Evolutionary conservation across 2,329 filamentous ascomycete genomes (phyloP).

Genomic region (Colletotrichum spaethianum): DNA sequence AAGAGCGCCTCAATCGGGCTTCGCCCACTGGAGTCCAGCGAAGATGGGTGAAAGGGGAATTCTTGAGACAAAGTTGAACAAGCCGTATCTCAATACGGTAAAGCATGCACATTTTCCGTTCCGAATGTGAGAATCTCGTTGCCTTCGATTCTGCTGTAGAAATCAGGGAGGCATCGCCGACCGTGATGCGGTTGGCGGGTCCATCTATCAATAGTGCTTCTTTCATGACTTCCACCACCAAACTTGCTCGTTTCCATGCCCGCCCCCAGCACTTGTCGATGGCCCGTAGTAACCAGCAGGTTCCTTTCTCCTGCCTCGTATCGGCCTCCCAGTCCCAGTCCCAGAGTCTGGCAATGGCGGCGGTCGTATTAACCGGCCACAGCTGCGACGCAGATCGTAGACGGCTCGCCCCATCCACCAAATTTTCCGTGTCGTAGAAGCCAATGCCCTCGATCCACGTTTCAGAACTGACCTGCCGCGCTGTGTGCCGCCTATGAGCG

Average conservation of each 20-base stretch:
- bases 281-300: slow-evolving; percentile 23
- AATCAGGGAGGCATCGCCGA: slow-evolving; percentile 28
- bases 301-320: slow-evolving; percentile 6
- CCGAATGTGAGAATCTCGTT: slow-evolving; percentile 18
- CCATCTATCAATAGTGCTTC: slow-evolving; percentile 37
- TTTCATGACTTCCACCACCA: slow-evolving; percentile 21
- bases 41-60: not conserved
- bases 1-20: not conserved
- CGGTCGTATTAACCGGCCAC: slow-evolving; percentile 12
- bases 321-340: slow-evolving; percentile 11
- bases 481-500: slow-evolving; percentile 4
- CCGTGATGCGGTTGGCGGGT: slow-evolving; percentile 25
- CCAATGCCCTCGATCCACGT: slow-evolving; percentile 6
- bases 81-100: not conserved
- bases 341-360: slow-evolving; percentile 14
- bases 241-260: not conserved
- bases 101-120: not conserved
- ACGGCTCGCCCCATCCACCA: slow-evolving; percentile 6
- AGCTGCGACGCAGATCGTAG: not conserved
- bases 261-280: slow-evolving; percentile 25
- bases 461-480: slow-evolving; percentile 16
- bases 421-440: not conserved
- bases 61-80: no score
- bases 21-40: not conserved
- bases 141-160: slow-evolving; percentile 36